Evolutionary conservation across 345 rosid species (phyloP).

Genomic region (Psidium friedrichsthalianum): DNA sequence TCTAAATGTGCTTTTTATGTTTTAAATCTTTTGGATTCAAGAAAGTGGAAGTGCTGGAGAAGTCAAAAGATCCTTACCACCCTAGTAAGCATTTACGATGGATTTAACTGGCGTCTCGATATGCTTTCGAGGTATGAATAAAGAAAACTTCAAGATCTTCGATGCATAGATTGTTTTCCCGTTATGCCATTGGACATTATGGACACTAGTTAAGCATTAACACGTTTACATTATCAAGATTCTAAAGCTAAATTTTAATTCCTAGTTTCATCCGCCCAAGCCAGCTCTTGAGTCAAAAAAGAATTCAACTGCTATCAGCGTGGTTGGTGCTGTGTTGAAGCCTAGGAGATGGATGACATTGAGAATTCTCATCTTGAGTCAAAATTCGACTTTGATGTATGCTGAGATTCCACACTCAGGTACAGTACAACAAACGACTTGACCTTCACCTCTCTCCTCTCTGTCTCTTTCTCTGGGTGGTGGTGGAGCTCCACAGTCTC

Average conservation of each 20-base stretch:
- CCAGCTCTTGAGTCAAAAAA: neutral
- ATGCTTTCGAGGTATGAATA: neutral
- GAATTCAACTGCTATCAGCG: neutral
- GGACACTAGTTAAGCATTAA: no score
- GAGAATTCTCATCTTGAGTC: no score
- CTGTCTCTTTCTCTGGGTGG: no score
- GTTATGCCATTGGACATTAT: neutral
- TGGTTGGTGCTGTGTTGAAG: neutral
- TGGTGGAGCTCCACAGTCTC: neutral
- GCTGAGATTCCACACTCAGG: neutral
- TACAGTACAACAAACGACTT: neutral
- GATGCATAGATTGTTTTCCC: fast-evolving
- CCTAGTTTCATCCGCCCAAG: neutral
- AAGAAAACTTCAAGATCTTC: fast-evolving
- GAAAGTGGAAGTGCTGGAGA: neutral
- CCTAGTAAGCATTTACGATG: neutral
- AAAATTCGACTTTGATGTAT: no score
- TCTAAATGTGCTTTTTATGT: no score
- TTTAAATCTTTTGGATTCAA: neutral
- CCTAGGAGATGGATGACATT: no score
- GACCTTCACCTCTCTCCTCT: neutral
- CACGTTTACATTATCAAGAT: no score
- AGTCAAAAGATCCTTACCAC: neutral
- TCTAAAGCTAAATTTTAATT: neutral
- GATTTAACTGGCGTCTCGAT: neutral